Percentiles rank a stretch among this genome's conserved stretches.
These are phyloP conservation scores for Phaeophleospora eucalypticola DNA, from an alignment of 2,329 filamentous ascomycete genomes.

Conservation along the genomic window DNA sequence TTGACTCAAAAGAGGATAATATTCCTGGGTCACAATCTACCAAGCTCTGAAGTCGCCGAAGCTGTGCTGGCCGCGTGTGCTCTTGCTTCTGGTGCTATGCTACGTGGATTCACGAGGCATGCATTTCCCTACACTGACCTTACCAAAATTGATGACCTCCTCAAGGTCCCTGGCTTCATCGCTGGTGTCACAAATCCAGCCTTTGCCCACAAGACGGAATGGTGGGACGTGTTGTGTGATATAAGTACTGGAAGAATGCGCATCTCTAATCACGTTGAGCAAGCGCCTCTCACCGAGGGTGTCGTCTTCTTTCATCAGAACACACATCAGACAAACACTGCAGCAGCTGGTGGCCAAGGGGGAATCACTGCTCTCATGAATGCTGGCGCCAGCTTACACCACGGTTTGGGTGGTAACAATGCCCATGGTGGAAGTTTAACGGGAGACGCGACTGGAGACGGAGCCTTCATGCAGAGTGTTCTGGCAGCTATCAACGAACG, in stretches of 20 bases:
- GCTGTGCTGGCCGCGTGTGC: conserved; percentile 97
- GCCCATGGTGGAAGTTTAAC: conserved; percentile 27
- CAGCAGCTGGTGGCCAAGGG: conserved; percentile 22
- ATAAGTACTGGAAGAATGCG: conserved; percentile 88
- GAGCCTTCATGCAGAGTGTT: conserved; percentile 82
- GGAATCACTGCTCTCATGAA: conserved; percentile 28
- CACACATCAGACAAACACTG: conserved; percentile 22
- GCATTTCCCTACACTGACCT: conserved; percentile 98
- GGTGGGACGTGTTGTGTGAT: conserved; percentile 98
- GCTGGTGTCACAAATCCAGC: conserved; percentile 96
- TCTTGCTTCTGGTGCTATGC: conserved; percentile 83
- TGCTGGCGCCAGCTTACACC: conserved; percentile 34
- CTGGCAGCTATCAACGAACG: conserved; percentile 77
- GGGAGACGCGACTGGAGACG: conserved; percentile 76
- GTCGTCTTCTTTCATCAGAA: conserved; percentile 77
- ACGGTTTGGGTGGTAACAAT: conserved; percentile 31
- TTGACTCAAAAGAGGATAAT: conserved; percentile 95
- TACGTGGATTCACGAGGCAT: conserved; percentile 90
- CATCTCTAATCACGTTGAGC: conserved; percentile 84
- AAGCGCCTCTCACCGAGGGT: conserved; percentile 76
- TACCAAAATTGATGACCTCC: conserved; percentile 92
- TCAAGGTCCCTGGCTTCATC: conserved; percentile 95
- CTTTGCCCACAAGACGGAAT: conserved; percentile 90
- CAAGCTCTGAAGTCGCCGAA: conserved; percentile 92
- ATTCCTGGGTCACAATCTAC: conserved; percentile 91